Evolutionary conservation across 768 basidiomycete species (phyloP).

Genomic region (Phylloporus sp.): DNA sequence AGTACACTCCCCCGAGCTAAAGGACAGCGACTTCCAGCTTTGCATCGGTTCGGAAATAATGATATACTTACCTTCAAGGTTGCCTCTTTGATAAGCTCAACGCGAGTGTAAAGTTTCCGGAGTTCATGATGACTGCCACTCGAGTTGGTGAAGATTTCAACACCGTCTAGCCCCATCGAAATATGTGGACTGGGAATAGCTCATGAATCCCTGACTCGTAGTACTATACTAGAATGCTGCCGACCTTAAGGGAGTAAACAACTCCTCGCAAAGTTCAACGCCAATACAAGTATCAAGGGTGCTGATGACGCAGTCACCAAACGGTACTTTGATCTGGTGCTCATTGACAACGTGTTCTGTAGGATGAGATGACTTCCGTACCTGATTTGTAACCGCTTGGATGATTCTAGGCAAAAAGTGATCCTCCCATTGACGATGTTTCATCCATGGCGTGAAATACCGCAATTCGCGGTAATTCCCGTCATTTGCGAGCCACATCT

Average conservation of each 20-base stretch:
- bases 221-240: not conserved
- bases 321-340: slow-evolving; percentile 80
- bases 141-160: slow-evolving; percentile 98
- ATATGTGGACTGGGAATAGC: slow-evolving; percentile 77
- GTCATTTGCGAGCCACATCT: slow-evolving; percentile 99
- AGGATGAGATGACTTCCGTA: slow-evolving; percentile 22
- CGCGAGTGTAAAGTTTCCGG: slow-evolving; percentile 86
- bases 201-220: not conserved
- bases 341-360: not conserved
- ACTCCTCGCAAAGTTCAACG: slow-evolving; percentile 94
- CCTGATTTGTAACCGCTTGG: slow-evolving; percentile 85
- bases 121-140: slow-evolving; percentile 98
- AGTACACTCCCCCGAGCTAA: slow-evolving; percentile 92
- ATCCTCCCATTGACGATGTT: slow-evolving; percentile 86
- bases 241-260: slow-evolving; percentile 94
- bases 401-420: slow-evolving; percentile 90
- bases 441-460: slow-evolving; percentile 94
- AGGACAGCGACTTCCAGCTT: not conserved
- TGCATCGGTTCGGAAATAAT: not conserved
- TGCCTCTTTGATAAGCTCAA: slow-evolving; percentile 96
- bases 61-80: slow-evolving; percentile 71
- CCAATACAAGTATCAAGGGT: slow-evolving; percentile 96
- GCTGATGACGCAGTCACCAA: slow-evolving; percentile 93
- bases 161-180: slow-evolving; percentile 95
- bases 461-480: slow-evolving; percentile 91